Percentiles rank a stretch among this genome's conserved stretches.
phyloP scores from a whole-genome alignment of 2,329 filamentous ascomycete species.

The Cladophialophora immunda region DNA sequence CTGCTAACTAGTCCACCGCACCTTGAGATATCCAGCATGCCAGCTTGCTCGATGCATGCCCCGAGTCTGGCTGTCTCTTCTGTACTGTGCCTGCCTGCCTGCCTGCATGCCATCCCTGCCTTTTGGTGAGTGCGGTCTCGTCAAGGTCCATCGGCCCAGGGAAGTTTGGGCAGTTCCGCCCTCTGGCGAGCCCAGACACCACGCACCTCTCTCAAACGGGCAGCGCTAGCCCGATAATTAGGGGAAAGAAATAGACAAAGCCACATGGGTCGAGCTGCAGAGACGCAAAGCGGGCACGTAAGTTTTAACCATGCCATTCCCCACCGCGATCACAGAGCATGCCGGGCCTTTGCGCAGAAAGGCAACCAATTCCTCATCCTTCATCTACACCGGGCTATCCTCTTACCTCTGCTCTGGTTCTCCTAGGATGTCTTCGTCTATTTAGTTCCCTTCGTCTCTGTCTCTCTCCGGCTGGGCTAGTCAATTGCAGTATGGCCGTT shows the following conservation, averaged over 20 bases:
- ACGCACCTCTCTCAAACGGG: slow-evolving; percentile 36
- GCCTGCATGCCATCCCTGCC: no score
- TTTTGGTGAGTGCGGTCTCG: slow-evolving; percentile 3
- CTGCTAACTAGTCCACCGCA: slow-evolving; percentile 10
- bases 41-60: slow-evolving; percentile 21
- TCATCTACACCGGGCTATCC: slow-evolving; percentile 20
- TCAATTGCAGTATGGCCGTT: slow-evolving; percentile 29
- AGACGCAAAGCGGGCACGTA: slow-evolving; percentile 25
- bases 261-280: slow-evolving; percentile 36
- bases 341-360: slow-evolving; percentile 24
- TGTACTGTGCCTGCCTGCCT: no score
- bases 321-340: slow-evolving; percentile 18
- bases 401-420: slow-evolving; percentile 23
- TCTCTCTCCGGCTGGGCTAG: slow-evolving; percentile 22
- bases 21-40: slow-evolving; percentile 16
- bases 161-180: slow-evolving; percentile 13
- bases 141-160: slow-evolving; percentile 14
- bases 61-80: slow-evolving; percentile 20
- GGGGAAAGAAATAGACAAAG: slow-evolving; percentile 21
- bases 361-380: slow-evolving; percentile 33
- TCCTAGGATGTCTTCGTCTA: slow-evolving; percentile 31
- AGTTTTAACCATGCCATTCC: slow-evolving; percentile 13
- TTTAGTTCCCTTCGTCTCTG: slow-evolving; percentile 30
- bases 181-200: slow-evolving; percentile 28
- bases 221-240: slow-evolving; percentile 30